Evolutionary conservation across 345 rosid species (phyloP).

Genomic region (Brassica carinata): DNA sequence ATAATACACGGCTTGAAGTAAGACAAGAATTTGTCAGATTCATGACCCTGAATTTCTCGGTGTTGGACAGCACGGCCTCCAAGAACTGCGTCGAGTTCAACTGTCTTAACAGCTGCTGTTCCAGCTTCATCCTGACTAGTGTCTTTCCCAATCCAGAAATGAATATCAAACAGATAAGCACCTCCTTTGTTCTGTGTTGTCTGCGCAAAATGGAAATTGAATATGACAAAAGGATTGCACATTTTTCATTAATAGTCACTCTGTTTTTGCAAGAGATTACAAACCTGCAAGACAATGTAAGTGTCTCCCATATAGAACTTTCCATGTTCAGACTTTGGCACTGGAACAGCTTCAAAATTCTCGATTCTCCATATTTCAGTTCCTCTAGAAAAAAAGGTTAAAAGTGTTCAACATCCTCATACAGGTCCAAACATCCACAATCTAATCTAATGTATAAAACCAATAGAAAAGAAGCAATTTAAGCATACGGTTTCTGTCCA

Average conservation of each 20-base stretch:
- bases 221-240: background rate
- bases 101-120: constrained; percentile 93
- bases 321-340: constrained; percentile 89
- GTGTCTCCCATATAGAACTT: constrained; percentile 95
- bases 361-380: constrained; percentile 98
- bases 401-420: constrained; percentile 41
- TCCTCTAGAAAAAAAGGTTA: constrained; percentile 58
- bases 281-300: constrained; percentile 93
- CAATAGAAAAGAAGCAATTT: background rate
- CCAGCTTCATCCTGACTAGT: constrained; percentile 99
- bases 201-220: constrained; percentile 44
- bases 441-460: too few species aligned
- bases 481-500: constrained; percentile 97
- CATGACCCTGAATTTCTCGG: constrained; percentile 96
- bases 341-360: constrained; percentile 82
- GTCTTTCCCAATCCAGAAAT: constrained; percentile 99
- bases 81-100: constrained; percentile 88
- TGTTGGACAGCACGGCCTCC: constrained; percentile 99
- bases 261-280: background rate
- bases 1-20: constrained; percentile 96
- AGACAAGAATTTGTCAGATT: constrained; percentile 95
- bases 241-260: background rate
- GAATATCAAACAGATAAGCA: constrained; percentile 78
- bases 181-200: constrained; percentile 85
- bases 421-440: constrained; percentile 11